Evolutionary conservation across 305 asterid species (phyloP), one percentile per base, ranked within the genome.

Genomic region (Fraxinus dipetala): DNA sequence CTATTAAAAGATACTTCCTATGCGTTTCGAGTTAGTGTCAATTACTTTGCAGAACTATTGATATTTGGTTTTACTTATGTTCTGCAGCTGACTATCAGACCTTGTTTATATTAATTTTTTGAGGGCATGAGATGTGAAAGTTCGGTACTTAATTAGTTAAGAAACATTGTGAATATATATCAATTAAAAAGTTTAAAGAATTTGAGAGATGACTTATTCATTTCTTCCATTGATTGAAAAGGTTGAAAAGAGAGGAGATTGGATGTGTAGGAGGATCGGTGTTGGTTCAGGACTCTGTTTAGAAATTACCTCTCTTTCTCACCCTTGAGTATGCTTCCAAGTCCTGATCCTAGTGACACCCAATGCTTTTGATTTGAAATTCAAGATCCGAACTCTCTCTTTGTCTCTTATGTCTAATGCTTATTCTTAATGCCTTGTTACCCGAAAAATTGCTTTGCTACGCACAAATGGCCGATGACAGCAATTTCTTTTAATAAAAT

Each of bases 1-100:
- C 75, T 75, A 79, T 36, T 67, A 78, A 43, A 3, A 54, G 78
- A 78, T 28, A 24, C 24, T 65, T 74, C 77, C 35, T 30, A 74
- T 14, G n/a, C 22, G 69, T 61, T 59, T 48, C 20, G 61, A 48
- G 61, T 54, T 70, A 14, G 14, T 78, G 26, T 36, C 5, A 73
- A 54, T 75, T 54, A 77, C 36, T 72, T 34, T 51, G 30, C 56
- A 7, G 72, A 24, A 63, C 34, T 63, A 22, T 7, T 24, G 72
- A 20, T 63, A 9, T 22, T 59, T 59, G 2, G 63, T 54, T 54
- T 54, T 16, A 56, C 59, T n/a, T 56, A n/a, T 56, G 11, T 56
- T 56, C 59, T 56, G 26, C 67, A 18, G 72, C 31, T 63, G 30
- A 63, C 72, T 63, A 24, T 22, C 32, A 20, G 32, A 63, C 32